Evolutionary conservation across 495 filamentous ascomycete species (phyloP), one percentile per base, ranked within the genome.

Genomic region (Trichoderma asperelloides): DNA sequence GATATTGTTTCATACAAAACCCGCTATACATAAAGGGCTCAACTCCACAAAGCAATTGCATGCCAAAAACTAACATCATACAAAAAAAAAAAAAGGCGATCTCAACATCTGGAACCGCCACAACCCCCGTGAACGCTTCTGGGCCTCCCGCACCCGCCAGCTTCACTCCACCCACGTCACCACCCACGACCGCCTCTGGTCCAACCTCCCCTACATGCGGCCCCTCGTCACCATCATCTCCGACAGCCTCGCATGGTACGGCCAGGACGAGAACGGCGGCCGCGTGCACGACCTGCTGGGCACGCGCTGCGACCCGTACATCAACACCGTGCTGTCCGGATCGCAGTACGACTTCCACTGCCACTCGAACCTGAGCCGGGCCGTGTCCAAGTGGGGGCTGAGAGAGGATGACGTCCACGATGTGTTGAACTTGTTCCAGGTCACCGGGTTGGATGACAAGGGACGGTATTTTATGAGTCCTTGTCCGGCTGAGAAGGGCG

Each of bases 401-500:
- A 84, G 81, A 12, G 91, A 93, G 74, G 77, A 82, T 55, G 89
- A 93, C 76, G 85, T 93, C 13, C 91, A 93, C 69, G 89, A 93
- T 76, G 89, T 93, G 1, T 76, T 93, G 65, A 93, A 93, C 73
- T 81, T 93, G 27, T 93, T 95, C 70, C 89, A 92, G 72, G 89
- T 91, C 28, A 93, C 90, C 0, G 89, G 89, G 0, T 72, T 93
- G 66, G 85, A 92, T 68, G 79, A 84, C 63, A 76, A 89, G 66
- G 91, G 88, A 1, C 82, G 86, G 57, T 95, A 92, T 67, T 93
- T 89, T 67, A 93, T 93, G 90, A 82, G 73, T 69, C 81, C 88
- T 0, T 89, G 86, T 51, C 90, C 90, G 1, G 89, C 89, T 0
- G 81, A 80, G 62, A 66, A 77, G 62, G 87, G 83, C 1, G 88